Evolutionary conservation across 2,329 filamentous ascomycete genomes (phyloP).

Genomic region (Penicillium janthinellum): DNA sequence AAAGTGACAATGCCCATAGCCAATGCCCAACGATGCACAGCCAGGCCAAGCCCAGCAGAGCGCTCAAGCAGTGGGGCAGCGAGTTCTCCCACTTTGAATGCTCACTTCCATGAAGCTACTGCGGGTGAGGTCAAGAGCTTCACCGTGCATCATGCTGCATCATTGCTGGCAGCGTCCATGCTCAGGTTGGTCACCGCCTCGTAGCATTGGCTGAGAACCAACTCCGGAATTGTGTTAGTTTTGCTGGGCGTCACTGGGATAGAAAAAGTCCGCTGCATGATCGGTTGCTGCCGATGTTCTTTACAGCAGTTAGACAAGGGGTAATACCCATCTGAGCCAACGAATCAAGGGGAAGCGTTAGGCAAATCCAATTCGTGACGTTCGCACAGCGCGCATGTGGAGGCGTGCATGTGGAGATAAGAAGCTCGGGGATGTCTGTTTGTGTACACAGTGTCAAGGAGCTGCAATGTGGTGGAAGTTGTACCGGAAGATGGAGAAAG

Average conservation of each 20-base stretch:
- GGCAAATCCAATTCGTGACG: too few relatives aligned
- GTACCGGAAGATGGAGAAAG: not conserved
- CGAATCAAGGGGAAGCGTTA: not conserved
- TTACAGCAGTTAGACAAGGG: constrained; percentile 20
- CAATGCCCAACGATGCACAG: not conserved
- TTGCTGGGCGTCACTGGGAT: not conserved
- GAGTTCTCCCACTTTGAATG: not conserved
- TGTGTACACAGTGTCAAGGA: not conserved
- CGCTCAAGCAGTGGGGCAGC: not conserved
- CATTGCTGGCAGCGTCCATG: not conserved
- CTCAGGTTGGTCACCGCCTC: not conserved
- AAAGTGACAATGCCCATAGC: constrained; percentile 22
- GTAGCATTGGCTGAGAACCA: not conserved
- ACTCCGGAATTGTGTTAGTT: not conserved
- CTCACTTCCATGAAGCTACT: not conserved
- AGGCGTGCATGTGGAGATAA: too few relatives aligned
- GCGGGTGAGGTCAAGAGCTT: not conserved
- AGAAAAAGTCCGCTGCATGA: not conserved
- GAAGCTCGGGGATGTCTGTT: not conserved
- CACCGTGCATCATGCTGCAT: not conserved
- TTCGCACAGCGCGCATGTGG: too few relatives aligned
- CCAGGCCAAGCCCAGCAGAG: not conserved
- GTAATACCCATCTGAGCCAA: constrained; percentile 1
- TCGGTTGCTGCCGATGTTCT: constrained; percentile 3
- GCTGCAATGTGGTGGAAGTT: not conserved